These are phyloP conservation scores for Sarcodon sp. DNA, from an alignment of 768 basidiomycete species.

Conservation along the genomic window DNA sequence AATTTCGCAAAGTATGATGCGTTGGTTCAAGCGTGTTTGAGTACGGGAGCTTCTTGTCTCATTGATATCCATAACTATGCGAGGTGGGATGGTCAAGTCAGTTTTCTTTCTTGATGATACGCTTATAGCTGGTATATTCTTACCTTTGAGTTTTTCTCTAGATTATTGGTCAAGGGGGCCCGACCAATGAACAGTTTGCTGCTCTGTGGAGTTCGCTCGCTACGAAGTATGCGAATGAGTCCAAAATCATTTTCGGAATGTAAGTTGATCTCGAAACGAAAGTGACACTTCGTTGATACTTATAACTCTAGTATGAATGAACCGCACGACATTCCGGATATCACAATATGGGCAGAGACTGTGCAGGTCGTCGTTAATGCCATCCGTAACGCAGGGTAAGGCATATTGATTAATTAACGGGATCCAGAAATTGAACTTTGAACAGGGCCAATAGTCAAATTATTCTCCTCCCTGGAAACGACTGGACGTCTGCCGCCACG, in stretches of 20 bases:
- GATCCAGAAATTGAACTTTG: not conserved
- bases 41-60: conserved; percentile 36
- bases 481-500: conserved; percentile 39
- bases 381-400: conserved; percentile 39
- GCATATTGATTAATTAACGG: not conserved
- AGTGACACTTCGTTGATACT: not conserved
- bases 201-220: conserved; percentile 40
- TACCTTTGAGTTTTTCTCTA: not conserved
- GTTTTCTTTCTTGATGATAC: conserved; percentile 2
- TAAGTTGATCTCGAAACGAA: conserved; percentile 12
- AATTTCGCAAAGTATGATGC: conserved; percentile 38
- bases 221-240: conserved; percentile 27
- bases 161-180: conserved; percentile 55
- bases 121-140: not conserved
- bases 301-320: conserved; percentile 40
- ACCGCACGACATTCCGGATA: conserved; percentile 42
- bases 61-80: conserved; percentile 55
- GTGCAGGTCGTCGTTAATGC: conserved; percentile 52
- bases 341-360: conserved; percentile 32
- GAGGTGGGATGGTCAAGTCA: conserved; percentile 33
- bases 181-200: conserved; percentile 40
- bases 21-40: conserved; percentile 35
- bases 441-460: conserved; percentile 36
- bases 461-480: conserved; percentile 46
- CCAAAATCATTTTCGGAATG: conserved; percentile 35